Evolutionary conservation across 129 eudicot species (phyloP).

Genomic region (Flaveria sonorensis): DNA sequence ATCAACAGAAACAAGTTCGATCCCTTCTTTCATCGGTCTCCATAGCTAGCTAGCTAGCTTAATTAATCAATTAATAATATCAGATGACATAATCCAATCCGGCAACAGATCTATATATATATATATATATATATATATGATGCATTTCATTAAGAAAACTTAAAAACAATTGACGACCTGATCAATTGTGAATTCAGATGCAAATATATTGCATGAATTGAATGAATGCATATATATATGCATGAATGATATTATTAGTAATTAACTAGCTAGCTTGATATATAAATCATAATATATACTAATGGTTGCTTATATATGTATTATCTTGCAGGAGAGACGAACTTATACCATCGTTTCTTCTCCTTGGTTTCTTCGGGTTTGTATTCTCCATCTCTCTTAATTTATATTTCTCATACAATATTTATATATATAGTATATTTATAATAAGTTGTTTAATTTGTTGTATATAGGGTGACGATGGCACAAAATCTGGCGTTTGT

Average conservation of each 20-base stretch:
- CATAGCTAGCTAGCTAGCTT: neutral
- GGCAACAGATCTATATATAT: no score
- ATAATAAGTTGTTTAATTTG: no score
- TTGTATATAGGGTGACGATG: slow-evolving; percentile 59
- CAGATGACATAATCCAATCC: no score
- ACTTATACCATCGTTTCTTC: slow-evolving; percentile 33
- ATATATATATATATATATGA: no score
- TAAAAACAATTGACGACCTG: no score
- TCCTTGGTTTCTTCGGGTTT: slow-evolving; percentile 46
- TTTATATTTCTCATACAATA: no score
- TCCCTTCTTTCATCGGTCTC: neutral
- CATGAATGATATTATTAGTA: neutral
- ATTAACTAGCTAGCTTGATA: neutral
- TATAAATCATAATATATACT: neutral
- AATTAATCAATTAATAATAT: no score
- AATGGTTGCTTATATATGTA: neutral
- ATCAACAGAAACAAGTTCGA: slow-evolving; percentile 35
- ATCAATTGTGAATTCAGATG: no score
- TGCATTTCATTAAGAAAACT: no score
- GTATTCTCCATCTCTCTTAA: slow-evolving; percentile 7
- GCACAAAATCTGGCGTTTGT: slow-evolving; percentile 70
- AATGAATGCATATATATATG: no score
- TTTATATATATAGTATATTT: no score
- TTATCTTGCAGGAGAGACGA: slow-evolving; percentile 33
- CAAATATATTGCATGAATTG: no score